Evolutionary conservation across 192 early-diverging fungal genomes (phyloP), one percentile per base, ranked within the genome.

Genomic region (Glomus cerebriforme): DNA sequence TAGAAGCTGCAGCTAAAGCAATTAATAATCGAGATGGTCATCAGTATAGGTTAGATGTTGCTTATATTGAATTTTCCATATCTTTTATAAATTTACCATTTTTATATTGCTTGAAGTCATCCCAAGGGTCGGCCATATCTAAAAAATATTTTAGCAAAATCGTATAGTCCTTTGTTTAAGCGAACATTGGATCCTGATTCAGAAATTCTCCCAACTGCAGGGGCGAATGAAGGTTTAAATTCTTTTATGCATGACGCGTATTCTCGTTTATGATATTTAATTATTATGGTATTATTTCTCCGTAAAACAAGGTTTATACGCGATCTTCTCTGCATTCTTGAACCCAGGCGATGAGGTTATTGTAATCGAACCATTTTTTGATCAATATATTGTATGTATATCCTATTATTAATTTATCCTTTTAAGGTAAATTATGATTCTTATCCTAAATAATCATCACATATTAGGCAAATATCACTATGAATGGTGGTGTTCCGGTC

Each of bases 321-420:
- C 92, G 24, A 94, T 93, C 49, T 96, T 95, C 85, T 90, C 92
- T 15, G 91, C 90, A 26, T 95, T 94, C 71, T 81, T 98, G 77
- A 88, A 95, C 82, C 90, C 92, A 26, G 92, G 90, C 4, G 89
- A 93, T 70, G 96, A 97, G 73, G 96, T 95, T 45, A 95, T 99
- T 68, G 84, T 95, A 68, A 96, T 99, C 90, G 95, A 97, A 85
- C 97, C 97, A 2, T 96, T 94, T 80, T 99, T 97, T 86, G 97
- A 99, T 82, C 93, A 92, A 86, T 99, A 99, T 81, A 92, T 92
- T 78, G 90, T 91, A 84, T 83, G 89, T 64, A 39, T 9, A 54
- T 35, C 29, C 3, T 74, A 27, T 34, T 13, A 12, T 29, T 63
- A 26, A 24, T 34, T 4, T 59, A 7, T 66, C 27, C 37, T 63